Percentiles rank a stretch among this genome's conserved stretches.
These are phyloP conservation scores for Hypoxylon subgilvum DNA, from an alignment of 495 filamentous ascomycete genomes.

Conservation along the genomic window DNA sequence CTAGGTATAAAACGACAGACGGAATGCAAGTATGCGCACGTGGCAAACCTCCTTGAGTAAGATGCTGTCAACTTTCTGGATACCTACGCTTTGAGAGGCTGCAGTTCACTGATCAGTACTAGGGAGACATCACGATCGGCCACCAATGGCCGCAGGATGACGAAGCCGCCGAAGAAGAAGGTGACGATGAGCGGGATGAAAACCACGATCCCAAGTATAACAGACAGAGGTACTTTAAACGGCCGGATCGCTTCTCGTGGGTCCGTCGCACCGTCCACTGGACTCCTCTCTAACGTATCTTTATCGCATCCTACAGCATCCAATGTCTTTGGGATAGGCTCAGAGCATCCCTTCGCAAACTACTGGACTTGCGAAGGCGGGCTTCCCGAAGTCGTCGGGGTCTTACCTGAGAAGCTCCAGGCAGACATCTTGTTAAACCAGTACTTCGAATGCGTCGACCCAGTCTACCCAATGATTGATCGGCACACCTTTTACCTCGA, in stretches of 20 bases:
- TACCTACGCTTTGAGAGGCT: neutral
- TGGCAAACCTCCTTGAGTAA: slow-evolving; percentile 72
- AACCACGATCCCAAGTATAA: slow-evolving; percentile 52
- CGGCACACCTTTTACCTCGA: slow-evolving; percentile 69
- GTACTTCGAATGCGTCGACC: slow-evolving; percentile 77
- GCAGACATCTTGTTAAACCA: slow-evolving; percentile 71
- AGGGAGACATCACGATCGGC: slow-evolving; percentile 58
- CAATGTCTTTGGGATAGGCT: slow-evolving; percentile 72
- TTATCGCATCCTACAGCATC: slow-evolving; percentile 65
- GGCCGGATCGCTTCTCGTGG: slow-evolving; percentile 45
- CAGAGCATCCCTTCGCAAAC: slow-evolving; percentile 72
- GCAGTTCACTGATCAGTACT: slow-evolving; percentile 1
- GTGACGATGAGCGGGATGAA: slow-evolving; percentile 40
- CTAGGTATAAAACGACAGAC: slow-evolving; percentile 69
- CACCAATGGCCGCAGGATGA: slow-evolving; percentile 61
- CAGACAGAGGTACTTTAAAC: slow-evolving; percentile 51
- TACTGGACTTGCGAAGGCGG: slow-evolving; percentile 79
- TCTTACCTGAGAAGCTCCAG: slow-evolving; percentile 72
- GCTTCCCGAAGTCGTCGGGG: slow-evolving; percentile 70
- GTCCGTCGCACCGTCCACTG: slow-evolving; percentile 57
- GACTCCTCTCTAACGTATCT: slow-evolving; percentile 70
- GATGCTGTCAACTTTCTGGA: slow-evolving; percentile 28
- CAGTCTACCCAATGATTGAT: slow-evolving; percentile 75
- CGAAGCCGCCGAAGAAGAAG: slow-evolving; percentile 61
- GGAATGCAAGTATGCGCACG: slow-evolving; percentile 69